Conservation (phyloP, 148 eudicot genomes). For the Chenopodium berlandieri region DNA sequence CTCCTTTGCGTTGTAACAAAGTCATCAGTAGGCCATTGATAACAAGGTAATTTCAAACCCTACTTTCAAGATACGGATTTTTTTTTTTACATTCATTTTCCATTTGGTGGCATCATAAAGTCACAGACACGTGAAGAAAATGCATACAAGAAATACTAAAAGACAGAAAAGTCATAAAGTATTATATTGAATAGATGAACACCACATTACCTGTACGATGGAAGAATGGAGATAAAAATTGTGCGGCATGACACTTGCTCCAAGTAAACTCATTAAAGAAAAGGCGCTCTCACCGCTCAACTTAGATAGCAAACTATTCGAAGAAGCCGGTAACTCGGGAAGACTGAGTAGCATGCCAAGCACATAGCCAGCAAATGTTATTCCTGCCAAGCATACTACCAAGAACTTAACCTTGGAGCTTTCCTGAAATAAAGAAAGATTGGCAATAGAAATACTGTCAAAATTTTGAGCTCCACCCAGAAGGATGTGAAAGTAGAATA, state of each 20-base stretch:
- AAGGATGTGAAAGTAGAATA: slow-evolving; percentile 8
- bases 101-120: neutral
- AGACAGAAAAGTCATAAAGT: slow-evolving; percentile 11
- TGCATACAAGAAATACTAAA: slow-evolving; percentile 2
- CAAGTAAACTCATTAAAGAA: slow-evolving; percentile 90
- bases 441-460: neutral
- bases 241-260: slow-evolving; percentile 91
- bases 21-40: neutral
- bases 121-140: neutral
- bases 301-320: slow-evolving; percentile 51
- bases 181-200: slow-evolving; percentile 8
- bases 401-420: slow-evolving; percentile 51
- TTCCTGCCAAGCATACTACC: slow-evolving; percentile 50
- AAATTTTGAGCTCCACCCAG: neutral
- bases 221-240: slow-evolving; percentile 94
- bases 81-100: neutral
- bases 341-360: slow-evolving; percentile 67
- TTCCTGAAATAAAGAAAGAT: slow-evolving; percentile 44
- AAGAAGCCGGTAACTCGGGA: slow-evolving; percentile 55
- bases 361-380: slow-evolving; percentile 45
- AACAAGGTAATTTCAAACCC: neutral
- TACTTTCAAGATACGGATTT: neutral
- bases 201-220: slow-evolving; percentile 66
- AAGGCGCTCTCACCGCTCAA: slow-evolving; percentile 84
- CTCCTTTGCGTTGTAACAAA: neutral